phyloP scores from a whole-genome alignment of 1,284 basidiomycete genomes.

The Apiotrichum domesticum region DNA sequence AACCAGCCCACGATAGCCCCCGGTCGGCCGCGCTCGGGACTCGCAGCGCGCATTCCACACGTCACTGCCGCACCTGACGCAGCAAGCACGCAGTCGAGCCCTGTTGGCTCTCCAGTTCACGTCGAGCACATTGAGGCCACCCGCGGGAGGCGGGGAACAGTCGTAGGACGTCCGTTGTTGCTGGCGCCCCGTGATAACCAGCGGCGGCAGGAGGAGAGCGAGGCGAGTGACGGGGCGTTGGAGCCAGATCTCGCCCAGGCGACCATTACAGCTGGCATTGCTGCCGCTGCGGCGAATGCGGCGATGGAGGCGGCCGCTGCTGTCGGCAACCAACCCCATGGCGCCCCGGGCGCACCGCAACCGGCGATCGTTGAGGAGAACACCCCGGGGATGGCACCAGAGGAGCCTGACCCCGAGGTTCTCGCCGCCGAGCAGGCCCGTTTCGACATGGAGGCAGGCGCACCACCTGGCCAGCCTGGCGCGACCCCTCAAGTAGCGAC shows the following conservation, averaged over 20 bases:
- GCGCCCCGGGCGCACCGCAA: slow-evolving; percentile 26
- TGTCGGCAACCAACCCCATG: slow-evolving; percentile 26
- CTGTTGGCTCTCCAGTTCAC: slow-evolving; percentile 37
- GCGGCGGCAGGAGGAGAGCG: slow-evolving; percentile 28
- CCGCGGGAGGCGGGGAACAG: slow-evolving; percentile 28
- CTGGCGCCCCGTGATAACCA: slow-evolving; percentile 26
- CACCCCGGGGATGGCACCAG: slow-evolving; percentile 19
- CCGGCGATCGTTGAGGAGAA: slow-evolving; percentile 27
- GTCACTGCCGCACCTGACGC: slow-evolving; percentile 25
- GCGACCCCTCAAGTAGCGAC: slow-evolving; percentile 32
- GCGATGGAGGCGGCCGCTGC: slow-evolving; percentile 17
- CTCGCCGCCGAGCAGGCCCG: slow-evolving; percentile 41
- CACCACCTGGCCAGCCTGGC: slow-evolving; percentile 42
- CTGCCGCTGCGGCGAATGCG: slow-evolving; percentile 28
- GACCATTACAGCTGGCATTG: slow-evolving; percentile 29
- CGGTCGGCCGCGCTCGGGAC: slow-evolving; percentile 14
- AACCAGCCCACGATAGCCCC: slow-evolving; percentile 18
- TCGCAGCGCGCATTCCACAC: slow-evolving; percentile 27
- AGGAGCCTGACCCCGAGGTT: slow-evolving; percentile 36
- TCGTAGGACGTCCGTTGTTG: slow-evolving; percentile 37
- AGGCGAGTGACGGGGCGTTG: slow-evolving; percentile 33
- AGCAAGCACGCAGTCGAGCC: slow-evolving; percentile 40
- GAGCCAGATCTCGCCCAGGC: slow-evolving; percentile 36
- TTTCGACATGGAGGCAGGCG: slow-evolving; percentile 42
- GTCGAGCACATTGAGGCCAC: slow-evolving; percentile 24